Conservation (phyloP, 371 early-diverging fungal genomes). For the Mortierella sp. region DNA sequence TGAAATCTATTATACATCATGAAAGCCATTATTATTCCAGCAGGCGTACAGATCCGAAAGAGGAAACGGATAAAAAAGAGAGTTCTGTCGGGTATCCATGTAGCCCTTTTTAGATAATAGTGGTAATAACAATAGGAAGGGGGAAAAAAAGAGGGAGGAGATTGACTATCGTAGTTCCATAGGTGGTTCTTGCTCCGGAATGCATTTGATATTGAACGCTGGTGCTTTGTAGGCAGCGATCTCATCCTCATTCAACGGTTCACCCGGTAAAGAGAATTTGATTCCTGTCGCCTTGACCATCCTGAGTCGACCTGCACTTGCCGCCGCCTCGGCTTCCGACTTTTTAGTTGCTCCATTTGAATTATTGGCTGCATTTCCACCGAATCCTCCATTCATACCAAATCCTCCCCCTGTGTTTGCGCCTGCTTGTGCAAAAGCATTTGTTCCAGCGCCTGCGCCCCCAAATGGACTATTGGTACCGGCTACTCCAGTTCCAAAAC, state of each 20-base stretch:
- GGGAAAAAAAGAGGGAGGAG: neutral
- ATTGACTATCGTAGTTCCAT: constrained; percentile 50
- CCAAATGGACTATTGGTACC: constrained; percentile 6
- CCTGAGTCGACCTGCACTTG: constrained; percentile 20
- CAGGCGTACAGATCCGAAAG: neutral
- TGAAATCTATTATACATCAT: neutral
- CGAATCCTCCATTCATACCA: neutral
- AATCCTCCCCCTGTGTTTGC: neutral
- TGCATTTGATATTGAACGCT: constrained; percentile 51
- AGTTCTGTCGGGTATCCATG: neutral
- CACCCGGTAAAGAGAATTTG: constrained; percentile 17
- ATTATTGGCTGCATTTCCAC: neutral
- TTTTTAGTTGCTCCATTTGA: neutral
- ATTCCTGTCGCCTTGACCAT: constrained; percentile 14
- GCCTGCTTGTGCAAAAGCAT: neutral
- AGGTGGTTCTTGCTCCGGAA: constrained; percentile 66
- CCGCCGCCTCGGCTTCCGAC: constrained; percentile 1
- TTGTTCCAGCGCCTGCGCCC: neutral
- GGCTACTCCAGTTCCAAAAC: neutral
- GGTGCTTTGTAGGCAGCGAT: constrained; percentile 55
- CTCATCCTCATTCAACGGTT: constrained; percentile 37
- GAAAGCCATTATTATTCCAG: neutral
- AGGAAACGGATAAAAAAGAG: neutral
- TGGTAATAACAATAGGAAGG: neutral
- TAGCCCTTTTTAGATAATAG: neutral